Base-by-base conservation (phyloP, 768 basidiomycete genomes). In the Russula abietina region DNA sequence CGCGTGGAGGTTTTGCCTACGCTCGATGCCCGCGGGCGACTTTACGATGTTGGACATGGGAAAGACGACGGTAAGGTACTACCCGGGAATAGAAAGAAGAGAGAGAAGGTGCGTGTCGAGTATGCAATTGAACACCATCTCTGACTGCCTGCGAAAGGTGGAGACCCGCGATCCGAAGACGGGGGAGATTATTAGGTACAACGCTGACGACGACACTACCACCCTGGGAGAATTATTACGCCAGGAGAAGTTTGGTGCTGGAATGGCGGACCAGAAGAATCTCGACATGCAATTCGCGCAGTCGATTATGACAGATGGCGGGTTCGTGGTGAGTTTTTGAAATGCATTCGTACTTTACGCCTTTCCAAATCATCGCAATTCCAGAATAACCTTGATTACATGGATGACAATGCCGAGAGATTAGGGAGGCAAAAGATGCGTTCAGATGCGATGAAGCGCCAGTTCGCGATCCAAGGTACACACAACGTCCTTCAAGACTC, bases 341-440 rank as follows among this genome's bases (percentile, higher is more conserved):
- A 9, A 56, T 61, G 53, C 12, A 50, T 39, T 6, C 7, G 41
- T 16, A 30, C 11, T 14, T 38, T 28, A 24, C 63, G 57, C 22
- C 46, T 38, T 30, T 55, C 33, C 60, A 17, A 57, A 16, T 46
- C 60, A 33, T 22, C 14, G 11, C 19, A 6, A 55, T 46, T 11
- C 12, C 59, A 93, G 89, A 88, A 89, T 67, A 84, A 95, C 69
- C 76, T 95, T 36, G 97, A 98, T 51, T 98, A 98, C 68, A 88
- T 97, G 65, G 97, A 99, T 67, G 97, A 98, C 66, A 96, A 98
- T 71, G 94, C 93, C 0, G 96, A 96, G 70, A 88, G 86, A 67
- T 80, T 98, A 0, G 92, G 91, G 43, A 79, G 95, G 60, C 87
- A 93, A 74, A 98, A 96, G 75, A 94, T 98, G 91, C 89, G 94